Conservation (phyloP, 2,329 filamentous ascomycete species). For the Colletotrichum chrysophilum region DNA sequence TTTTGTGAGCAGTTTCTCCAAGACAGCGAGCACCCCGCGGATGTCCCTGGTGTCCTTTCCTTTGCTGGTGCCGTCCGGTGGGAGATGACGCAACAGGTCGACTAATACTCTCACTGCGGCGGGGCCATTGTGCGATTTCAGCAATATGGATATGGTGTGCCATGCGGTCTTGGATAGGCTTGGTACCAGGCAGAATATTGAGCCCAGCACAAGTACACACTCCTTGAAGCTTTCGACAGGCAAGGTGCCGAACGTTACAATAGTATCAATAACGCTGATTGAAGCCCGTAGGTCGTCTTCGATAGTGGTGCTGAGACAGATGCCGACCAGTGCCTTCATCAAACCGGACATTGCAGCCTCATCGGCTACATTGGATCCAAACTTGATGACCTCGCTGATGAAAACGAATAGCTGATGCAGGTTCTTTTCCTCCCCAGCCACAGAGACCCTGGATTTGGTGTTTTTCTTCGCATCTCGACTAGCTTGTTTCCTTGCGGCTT, state of each 20-base stretch:
- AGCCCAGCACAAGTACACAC: constrained; percentile 74
- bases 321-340: constrained; percentile 66
- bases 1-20: constrained; percentile 68
- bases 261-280: constrained; percentile 71
- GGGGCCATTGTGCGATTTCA: constrained; percentile 76
- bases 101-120: constrained; percentile 70
- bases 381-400: constrained; percentile 73
- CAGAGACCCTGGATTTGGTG: constrained; percentile 42
- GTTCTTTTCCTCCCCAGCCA: constrained; percentile 62
- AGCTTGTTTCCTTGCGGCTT: constrained; percentile 54
- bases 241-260: constrained; percentile 75
- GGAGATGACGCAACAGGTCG: constrained; percentile 61
- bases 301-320: constrained; percentile 71
- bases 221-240: constrained; percentile 66
- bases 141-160: constrained; percentile 73
- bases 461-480: constrained; percentile 43
- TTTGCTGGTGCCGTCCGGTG: constrained; percentile 45
- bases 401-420: constrained; percentile 69
- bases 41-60: constrained; percentile 63
- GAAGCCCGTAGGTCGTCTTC: constrained; percentile 70
- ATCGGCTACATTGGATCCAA: constrained; percentile 73
- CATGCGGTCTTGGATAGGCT: constrained; percentile 68
- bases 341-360: constrained; percentile 66
- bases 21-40: constrained; percentile 65
- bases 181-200: constrained; percentile 71